Percentiles rank a stretch among this genome's conserved stretches.
Conservation (phyloP, 768 basidiomycete genomes). For the Kwoniella mangroviensis region DNA sequence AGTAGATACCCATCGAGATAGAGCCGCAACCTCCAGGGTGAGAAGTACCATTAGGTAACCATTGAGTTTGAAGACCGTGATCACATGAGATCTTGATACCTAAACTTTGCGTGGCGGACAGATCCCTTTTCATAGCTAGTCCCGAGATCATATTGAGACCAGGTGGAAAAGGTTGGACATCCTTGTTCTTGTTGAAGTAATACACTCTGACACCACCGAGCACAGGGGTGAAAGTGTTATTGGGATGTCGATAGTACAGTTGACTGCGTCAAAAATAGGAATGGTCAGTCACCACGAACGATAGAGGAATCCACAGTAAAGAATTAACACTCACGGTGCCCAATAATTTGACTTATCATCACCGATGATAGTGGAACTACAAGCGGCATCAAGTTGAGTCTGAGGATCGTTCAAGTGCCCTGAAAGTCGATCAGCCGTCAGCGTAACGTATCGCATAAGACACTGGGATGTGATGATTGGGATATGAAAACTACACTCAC, state of each 20-base stretch:
- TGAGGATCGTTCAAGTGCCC: slow-evolving; percentile 26
- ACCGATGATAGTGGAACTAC: slow-evolving; percentile 41
- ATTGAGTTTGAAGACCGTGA: slow-evolving; percentile 37
- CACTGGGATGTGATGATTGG: too few species aligned
- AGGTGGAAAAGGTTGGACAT: slow-evolving; percentile 47
- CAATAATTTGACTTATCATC: slow-evolving; percentile 51
- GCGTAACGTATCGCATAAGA: background rate
- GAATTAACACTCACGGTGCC: slow-evolving; percentile 41
- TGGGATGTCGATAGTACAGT: slow-evolving; percentile 47
- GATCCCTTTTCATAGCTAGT: slow-evolving; percentile 24
- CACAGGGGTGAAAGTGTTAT: slow-evolving; percentile 50
- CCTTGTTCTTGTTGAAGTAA: slow-evolving; percentile 47
- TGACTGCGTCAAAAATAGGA: slow-evolving; percentile 11
- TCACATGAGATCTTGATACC: slow-evolving; percentile 48
- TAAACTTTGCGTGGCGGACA: slow-evolving; percentile 8
- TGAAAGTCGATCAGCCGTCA: background rate
- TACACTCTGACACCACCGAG: slow-evolving; percentile 50
- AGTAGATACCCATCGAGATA: slow-evolving; percentile 41
- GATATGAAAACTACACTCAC: slow-evolving; percentile 16
- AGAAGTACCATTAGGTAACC: slow-evolving; percentile 37
- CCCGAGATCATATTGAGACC: slow-evolving; percentile 50
- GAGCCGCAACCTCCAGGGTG: slow-evolving; percentile 37
- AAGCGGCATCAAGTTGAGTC: slow-evolving; percentile 35
- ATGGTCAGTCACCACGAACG: background rate
- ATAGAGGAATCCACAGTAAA: background rate